phyloP scores from a whole-genome alignment of 805 yeast genomes.

The Yamadazyma tumulicola region DNA sequence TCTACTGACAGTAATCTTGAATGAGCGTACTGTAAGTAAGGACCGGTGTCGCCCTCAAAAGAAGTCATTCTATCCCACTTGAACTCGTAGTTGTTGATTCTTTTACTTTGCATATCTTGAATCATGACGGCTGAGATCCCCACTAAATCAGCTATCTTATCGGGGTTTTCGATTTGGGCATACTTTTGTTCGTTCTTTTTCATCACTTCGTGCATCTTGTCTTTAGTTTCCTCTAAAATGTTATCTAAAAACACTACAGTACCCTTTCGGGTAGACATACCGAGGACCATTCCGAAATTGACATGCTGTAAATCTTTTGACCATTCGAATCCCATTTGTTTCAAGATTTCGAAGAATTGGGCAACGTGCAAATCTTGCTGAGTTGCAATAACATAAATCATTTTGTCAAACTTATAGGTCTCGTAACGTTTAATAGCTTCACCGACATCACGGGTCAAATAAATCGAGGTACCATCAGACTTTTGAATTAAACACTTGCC shows the following conservation, averaged over 20 bases:
- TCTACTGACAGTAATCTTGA: slow-evolving; percentile 93
- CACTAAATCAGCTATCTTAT: slow-evolving; percentile 87
- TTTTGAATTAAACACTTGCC: slow-evolving; percentile 93
- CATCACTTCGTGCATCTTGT: slow-evolving; percentile 96
- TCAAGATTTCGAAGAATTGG: slow-evolving; percentile 91
- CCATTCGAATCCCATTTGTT: slow-evolving; percentile 88
- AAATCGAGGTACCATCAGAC: slow-evolving; percentile 92
- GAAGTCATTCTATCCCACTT: slow-evolving; percentile 98
- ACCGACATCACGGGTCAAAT: slow-evolving; percentile 94
- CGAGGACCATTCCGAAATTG: slow-evolving; percentile 96
- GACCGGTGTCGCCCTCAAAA: slow-evolving; percentile 99
- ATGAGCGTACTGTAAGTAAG: slow-evolving; percentile 97
- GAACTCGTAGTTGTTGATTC: slow-evolving; percentile 93
- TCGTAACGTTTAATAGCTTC: slow-evolving; percentile 91
- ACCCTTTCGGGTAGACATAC: slow-evolving; percentile 98
- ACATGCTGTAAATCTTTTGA: slow-evolving; percentile 76
- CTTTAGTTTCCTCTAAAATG: slow-evolving; percentile 89
- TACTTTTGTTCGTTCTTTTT: slow-evolving; percentile 85
- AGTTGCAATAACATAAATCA: slow-evolving; percentile 92
- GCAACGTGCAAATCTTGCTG: slow-evolving; percentile 95
- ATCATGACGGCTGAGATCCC: slow-evolving; percentile 98
- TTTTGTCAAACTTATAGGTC: slow-evolving; percentile 82
- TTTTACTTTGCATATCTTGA: slow-evolving; percentile 97
- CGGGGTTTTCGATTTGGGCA: slow-evolving; percentile 91
- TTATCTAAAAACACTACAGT: slow-evolving; percentile 97